These are phyloP conservation scores for Perilla frutescens DNA, from an alignment of 257 asterid genomes.

Conservation along the genomic window DNA sequence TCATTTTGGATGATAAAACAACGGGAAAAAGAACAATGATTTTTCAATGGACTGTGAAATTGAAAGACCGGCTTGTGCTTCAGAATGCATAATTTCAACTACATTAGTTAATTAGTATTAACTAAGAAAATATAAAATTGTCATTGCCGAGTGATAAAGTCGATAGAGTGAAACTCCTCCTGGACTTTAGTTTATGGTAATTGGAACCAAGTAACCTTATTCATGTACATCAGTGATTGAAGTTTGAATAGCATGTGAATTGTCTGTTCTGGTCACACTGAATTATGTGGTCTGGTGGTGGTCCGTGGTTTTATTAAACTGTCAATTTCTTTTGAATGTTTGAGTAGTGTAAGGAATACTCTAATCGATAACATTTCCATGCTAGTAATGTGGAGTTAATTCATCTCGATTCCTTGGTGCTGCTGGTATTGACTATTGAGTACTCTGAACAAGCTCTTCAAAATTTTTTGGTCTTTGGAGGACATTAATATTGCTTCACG, in stretches of 20 bases:
- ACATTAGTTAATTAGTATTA: too few species aligned
- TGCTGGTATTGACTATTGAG: neutral
- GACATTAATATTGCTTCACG: neutral
- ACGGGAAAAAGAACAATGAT: neutral
- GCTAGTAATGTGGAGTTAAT: neutral
- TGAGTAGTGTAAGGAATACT: constrained; percentile 5
- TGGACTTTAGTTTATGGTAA: too few species aligned
- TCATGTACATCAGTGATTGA: neutral
- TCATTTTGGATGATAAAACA: constrained; percentile 9
- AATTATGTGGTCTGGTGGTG: neutral
- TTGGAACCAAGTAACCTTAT: too few species aligned
- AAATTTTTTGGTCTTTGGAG: neutral
- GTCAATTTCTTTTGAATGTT: neutral
- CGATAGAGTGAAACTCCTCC: neutral
- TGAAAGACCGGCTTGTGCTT: constrained; percentile 3
- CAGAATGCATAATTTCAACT: neutral
- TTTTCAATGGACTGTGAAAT: neutral
- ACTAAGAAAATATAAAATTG: neutral
- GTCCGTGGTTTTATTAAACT: neutral
- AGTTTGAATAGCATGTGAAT: neutral
- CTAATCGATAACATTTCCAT: neutral
- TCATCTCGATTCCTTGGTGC: neutral
- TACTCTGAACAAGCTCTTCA: neutral
- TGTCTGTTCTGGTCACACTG: neutral
- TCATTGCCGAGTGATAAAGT: neutral